Conservation (phyloP, 805 yeast species). For the Candida lessepsii region DNA sequence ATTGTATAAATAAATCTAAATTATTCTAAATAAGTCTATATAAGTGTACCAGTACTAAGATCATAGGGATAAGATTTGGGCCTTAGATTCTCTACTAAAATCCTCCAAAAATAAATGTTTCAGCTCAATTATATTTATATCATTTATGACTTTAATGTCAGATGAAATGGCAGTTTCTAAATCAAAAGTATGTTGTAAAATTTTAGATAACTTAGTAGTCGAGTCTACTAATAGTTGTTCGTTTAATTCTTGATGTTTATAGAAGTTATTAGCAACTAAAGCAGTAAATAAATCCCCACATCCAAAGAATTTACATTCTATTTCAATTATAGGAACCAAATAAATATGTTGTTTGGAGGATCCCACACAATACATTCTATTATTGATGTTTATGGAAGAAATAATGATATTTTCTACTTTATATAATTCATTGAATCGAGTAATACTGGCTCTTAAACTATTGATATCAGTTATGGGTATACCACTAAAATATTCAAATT, state of each 20-base stretch:
- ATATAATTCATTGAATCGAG: slow-evolving; percentile 42
- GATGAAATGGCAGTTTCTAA: slow-evolving; percentile 17
- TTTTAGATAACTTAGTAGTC: slow-evolving; percentile 25
- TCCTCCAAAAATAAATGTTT: slow-evolving; percentile 24
- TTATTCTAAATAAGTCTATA: not conserved
- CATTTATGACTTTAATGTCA: slow-evolving; percentile 25
- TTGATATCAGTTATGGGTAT: slow-evolving; percentile 37
- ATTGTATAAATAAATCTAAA: too few relatives aligned
- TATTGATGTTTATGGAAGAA: slow-evolving; percentile 50
- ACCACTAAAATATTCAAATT: slow-evolving; percentile 59
- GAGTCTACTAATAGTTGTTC: slow-evolving; percentile 27
- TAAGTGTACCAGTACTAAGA: too few relatives aligned
- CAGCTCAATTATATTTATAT: slow-evolving; percentile 38
- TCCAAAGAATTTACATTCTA: slow-evolving; percentile 66
- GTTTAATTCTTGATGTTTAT: slow-evolving; percentile 24
- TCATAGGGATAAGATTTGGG: not conserved
- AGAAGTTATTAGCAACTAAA: slow-evolving; percentile 51
- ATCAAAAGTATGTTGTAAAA: slow-evolving; percentile 29
- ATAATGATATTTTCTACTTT: slow-evolving; percentile 53
- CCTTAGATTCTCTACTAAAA: not conserved
- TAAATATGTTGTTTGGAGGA: slow-evolving; percentile 4
- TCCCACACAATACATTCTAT: slow-evolving; percentile 43
- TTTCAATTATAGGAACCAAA: slow-evolving; percentile 42
- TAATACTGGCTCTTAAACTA: slow-evolving; percentile 39
- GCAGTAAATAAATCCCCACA: slow-evolving; percentile 75